Base-by-base conservation (phyloP, 176 grass and related monocot genomes). In the Oryza nivara region DNA sequence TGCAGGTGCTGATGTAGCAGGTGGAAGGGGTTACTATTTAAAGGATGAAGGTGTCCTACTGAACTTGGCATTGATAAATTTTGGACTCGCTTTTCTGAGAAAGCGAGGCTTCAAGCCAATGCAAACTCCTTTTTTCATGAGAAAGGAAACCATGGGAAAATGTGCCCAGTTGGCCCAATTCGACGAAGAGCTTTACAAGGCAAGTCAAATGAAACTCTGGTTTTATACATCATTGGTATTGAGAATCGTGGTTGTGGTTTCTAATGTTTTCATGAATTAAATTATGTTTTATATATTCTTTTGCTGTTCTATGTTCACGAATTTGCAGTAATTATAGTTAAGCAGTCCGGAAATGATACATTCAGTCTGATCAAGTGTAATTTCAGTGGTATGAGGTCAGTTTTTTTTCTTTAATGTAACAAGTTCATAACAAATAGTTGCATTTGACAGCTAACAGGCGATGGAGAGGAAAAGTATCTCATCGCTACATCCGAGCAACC, bases 61-160 rank as follows among this genome's bases (percentile, higher is more conserved):
- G 49, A 99, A 99, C 68, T 77, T 85, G 86, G 96, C 96, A 1
- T 80, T 98, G 67, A 90, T 95, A 90, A 95, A 98, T 80, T 98
- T 87, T 9, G 93, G 93, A 3, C 67, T 98, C 34, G 56, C 93
- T 87, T 98, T 98, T 89, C 83, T 98, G 72, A 85, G 63, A 71
- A 65, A 81, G 36, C 75, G 88, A 79, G 74, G 67, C 9, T 93
- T 93, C 72, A 46, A 84, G 65, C 80, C 88, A 89, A 93, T 98
- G 80, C 96, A 98, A 35, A 95, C 96, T 64, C 96, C 93, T 10
- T 93, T 98, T 85, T 98, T 98, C 77, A 99, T 99, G 96, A 90
- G 96, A 79, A 98, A 96, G 70, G 93, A 99, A 28, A 87, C 91
- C 23, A 96, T 99, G 96, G 96, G 58, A 85, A 99, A 96, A 92